phyloP scores from a whole-genome alignment of 148 eudicot genomes.

The Rhododendron griersonianum region DNA sequence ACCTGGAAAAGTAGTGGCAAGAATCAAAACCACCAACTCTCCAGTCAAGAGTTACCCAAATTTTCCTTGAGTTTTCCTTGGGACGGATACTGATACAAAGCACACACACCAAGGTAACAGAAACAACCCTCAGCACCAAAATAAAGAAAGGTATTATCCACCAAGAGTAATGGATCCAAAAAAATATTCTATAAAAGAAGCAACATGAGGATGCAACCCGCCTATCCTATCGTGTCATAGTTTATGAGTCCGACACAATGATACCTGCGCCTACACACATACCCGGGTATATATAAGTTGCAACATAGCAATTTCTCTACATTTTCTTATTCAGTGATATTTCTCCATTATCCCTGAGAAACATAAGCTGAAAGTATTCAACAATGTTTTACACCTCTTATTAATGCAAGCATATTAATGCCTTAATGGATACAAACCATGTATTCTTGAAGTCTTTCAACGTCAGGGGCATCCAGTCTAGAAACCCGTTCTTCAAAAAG shows the following conservation, averaged over 20 bases:
- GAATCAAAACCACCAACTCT: background rate
- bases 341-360: background rate
- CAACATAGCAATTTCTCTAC: background rate
- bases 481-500: constrained; percentile 67
- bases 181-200: background rate
- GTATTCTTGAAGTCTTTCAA: constrained; percentile 63
- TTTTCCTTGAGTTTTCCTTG: background rate
- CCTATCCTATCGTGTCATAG: background rate
- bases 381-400: background rate
- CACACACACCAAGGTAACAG: background rate
- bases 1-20: background rate
- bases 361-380: background rate
- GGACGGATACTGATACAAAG: background rate
- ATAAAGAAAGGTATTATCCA: background rate
- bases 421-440: constrained; percentile 40
- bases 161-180: background rate
- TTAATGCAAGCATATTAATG: background rate
- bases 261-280: background rate
- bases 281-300: background rate
- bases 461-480: constrained; percentile 44
- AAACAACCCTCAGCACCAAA: background rate
- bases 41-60: background rate
- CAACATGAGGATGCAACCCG: background rate
- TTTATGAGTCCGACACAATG: background rate
- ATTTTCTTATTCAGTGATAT: background rate